A percentile compares a stretch with the other conserved stretches of the same genome.
These are phyloP conservation scores for Ceratocystis colombiana DNA, from an alignment of 2,329 filamentous ascomycete species.

Conservation along the genomic window DNA sequence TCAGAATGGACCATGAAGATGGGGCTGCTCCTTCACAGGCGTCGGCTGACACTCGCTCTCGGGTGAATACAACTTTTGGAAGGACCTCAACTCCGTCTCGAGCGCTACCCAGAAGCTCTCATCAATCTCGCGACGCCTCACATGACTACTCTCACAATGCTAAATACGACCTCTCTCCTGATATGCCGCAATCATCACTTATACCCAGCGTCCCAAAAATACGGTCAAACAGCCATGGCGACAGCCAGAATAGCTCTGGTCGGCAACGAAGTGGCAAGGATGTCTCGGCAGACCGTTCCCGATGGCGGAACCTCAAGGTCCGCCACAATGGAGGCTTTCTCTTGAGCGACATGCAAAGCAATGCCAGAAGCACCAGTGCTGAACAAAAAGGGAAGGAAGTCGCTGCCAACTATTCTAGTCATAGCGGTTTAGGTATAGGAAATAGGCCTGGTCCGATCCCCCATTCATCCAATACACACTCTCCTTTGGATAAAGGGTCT, in stretches of 20 bases:
- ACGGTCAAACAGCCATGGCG: conserved; percentile 9
- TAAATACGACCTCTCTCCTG: conserved; percentile 16
- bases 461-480: neutral
- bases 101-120: conserved; percentile 3
- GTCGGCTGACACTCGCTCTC: neutral
- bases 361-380: conserved; percentile 26
- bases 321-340: conserved; percentile 44
- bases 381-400: conserved; percentile 21
- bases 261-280: neutral
- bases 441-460: neutral
- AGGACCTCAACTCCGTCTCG: neutral
- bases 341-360: conserved; percentile 38
- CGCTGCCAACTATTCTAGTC: neutral
- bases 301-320: conserved; percentile 35
- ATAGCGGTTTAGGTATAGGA: neutral
- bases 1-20: conserved; percentile 15
- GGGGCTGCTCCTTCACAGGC: conserved; percentile 2
- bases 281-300: conserved; percentile 8
- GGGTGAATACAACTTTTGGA: neutral
- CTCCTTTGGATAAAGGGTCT: neutral
- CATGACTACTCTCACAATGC: conserved; percentile 4
- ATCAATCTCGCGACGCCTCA: neutral
- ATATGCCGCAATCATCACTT: conserved; percentile 3
- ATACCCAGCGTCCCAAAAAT: conserved; percentile 3
- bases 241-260: neutral